phyloP scores from a whole-genome alignment of 139 green algal genomes.

The Monoraphidium neglectum region DNA sequence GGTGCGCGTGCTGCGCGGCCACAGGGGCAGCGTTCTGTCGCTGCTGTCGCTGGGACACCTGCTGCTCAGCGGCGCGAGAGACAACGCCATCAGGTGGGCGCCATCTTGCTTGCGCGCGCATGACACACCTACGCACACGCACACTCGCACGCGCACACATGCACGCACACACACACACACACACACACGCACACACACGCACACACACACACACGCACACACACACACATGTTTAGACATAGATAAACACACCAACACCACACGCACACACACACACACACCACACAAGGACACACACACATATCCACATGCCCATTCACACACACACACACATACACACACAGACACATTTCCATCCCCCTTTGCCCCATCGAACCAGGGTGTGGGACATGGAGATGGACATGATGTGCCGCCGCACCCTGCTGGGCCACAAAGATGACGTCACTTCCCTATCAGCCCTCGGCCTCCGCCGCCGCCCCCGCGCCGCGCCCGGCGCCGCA shows the following conservation, averaged over 20 bases:
- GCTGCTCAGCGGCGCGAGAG: conserved; percentile 78
- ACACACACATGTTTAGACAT: too few species aligned
- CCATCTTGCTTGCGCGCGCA: neutral
- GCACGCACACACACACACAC: too few species aligned
- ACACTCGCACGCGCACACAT: neutral
- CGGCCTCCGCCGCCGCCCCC: conserved; percentile 2
- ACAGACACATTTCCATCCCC: too few species aligned
- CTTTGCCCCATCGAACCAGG: too few species aligned
- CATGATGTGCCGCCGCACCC: conserved; percentile 81
- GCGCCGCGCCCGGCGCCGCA: neutral
- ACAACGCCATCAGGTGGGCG: conserved; percentile 85
- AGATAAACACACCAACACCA: too few species aligned
- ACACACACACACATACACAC: too few species aligned
- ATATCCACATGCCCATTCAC: too few species aligned
- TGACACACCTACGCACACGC: neutral
- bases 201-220: too few species aligned
- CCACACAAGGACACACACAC: too few species aligned
- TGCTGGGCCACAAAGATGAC: conserved; percentile 86
- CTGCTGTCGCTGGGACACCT: conserved; percentile 66
- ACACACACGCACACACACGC: too few species aligned
- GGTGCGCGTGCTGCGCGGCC: conserved; percentile 69
- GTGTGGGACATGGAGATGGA: conserved; percentile 89
- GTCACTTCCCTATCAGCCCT: conserved; percentile 63
- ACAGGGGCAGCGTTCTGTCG: conserved; percentile 85
- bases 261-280: too few species aligned